Conservation (phyloP, 768 basidiomycete genomes). For the Amanita phalloides region DNA sequence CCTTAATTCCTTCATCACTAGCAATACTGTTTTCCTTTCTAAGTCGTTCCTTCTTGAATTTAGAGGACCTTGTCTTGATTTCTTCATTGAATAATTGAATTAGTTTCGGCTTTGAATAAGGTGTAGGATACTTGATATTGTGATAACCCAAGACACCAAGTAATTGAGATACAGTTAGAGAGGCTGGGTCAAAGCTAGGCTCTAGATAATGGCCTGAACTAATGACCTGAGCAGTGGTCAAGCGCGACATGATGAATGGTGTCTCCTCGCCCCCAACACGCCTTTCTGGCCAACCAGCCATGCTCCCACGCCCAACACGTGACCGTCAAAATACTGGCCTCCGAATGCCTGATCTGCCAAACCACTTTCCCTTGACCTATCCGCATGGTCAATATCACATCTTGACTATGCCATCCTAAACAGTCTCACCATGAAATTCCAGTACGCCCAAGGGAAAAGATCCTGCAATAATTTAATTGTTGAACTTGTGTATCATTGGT, state of each 20-base stretch:
- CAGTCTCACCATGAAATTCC: slow-evolving; percentile 54
- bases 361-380: slow-evolving; percentile 38
- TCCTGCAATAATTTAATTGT: slow-evolving; percentile 25
- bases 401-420: slow-evolving; percentile 7
- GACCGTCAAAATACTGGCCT: slow-evolving; percentile 18
- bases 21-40: slow-evolving; percentile 61
- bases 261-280: neutral
- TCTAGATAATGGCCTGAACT: slow-evolving; percentile 68
- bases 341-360: slow-evolving; percentile 23
- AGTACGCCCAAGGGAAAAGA: slow-evolving; percentile 69
- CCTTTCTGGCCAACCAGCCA: neutral
- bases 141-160: slow-evolving; percentile 71
- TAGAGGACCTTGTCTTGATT: slow-evolving; percentile 47
- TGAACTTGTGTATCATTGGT: neutral
- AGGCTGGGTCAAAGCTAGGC: slow-evolving; percentile 61
- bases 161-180: slow-evolving; percentile 73
- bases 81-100: slow-evolving; percentile 71
- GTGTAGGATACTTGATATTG: slow-evolving; percentile 61
- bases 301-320: slow-evolving; percentile 5
- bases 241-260: slow-evolving; percentile 49
- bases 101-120: slow-evolving; percentile 69
- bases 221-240: slow-evolving; percentile 74
- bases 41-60: slow-evolving; percentile 52
- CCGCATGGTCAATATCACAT: slow-evolving; percentile 19
- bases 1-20: slow-evolving; percentile 74